phyloP scores from a whole-genome alignment of 1,139 yeast species.

The Saccharomyces uvarum region DNA sequence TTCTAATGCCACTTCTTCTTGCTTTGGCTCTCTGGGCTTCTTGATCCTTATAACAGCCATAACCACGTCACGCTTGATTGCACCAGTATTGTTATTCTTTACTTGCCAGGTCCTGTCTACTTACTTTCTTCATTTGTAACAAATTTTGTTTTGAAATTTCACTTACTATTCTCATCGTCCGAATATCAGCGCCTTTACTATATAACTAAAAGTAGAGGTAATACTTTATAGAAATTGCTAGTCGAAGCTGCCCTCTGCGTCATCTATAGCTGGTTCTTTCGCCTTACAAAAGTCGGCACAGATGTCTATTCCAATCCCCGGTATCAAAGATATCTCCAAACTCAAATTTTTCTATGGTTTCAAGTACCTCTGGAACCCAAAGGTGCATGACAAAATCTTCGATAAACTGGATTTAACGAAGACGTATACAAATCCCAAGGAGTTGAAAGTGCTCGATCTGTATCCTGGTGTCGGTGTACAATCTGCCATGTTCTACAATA shows the following conservation, averaged over 20 bases:
- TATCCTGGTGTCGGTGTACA: conserved; percentile 52
- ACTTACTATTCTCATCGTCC: conserved; percentile 1
- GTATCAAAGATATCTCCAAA: conserved; percentile 8
- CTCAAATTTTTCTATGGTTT: conserved; percentile 22
- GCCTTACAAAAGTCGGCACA: background rate
- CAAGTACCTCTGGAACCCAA: conserved; percentile 33
- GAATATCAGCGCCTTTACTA: conserved; percentile 2
- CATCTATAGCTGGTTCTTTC: background rate
- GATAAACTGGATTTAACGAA: conserved; percentile 30
- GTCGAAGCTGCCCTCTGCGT: conserved; percentile 5
- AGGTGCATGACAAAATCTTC: conserved; percentile 17
- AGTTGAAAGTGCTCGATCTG: conserved; percentile 56
- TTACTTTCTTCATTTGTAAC: background rate
- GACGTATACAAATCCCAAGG: conserved; percentile 39
- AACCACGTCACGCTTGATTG: background rate
- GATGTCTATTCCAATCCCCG: conserved; percentile 12
- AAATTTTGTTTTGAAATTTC: conserved; percentile 1
- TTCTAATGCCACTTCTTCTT: conserved; percentile 6
- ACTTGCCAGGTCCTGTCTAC: background rate
- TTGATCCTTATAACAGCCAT: conserved; percentile 30
- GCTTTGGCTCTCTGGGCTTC: conserved; percentile 23
- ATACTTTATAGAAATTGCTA: background rate
- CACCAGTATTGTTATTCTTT: background rate
- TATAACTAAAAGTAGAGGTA: background rate
- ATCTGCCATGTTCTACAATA: conserved; percentile 44